Conservation (phyloP, 2,329 filamentous ascomycete genomes). For the Ascochyta fabae region DNA sequence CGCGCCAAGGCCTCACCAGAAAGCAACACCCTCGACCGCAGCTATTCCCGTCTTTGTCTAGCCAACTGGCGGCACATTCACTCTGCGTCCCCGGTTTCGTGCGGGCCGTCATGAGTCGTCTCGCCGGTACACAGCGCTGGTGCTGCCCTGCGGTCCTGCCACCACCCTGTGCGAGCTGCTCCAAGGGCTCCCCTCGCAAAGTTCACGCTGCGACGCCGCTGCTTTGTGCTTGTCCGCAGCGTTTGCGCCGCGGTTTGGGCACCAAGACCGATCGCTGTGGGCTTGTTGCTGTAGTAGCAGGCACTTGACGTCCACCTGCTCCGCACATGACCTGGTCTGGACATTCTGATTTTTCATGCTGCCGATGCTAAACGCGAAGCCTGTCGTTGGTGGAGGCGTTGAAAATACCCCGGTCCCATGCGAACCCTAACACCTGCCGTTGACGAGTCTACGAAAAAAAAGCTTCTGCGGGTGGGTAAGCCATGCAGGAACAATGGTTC, state of each 20-base stretch:
- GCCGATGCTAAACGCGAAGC: conserved; percentile 22
- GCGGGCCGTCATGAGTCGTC: conserved; percentile 21
- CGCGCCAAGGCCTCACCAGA: conserved; percentile 29
- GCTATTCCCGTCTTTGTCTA: conserved; percentile 22
- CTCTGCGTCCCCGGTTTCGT: conserved; percentile 33
- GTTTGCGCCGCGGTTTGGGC: conserved; percentile 24
- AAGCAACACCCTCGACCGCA: conserved; percentile 20
- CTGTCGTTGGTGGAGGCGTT: conserved; percentile 30
- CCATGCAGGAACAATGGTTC: conserved; percentile 35
- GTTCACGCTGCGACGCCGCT: conserved; percentile 20
- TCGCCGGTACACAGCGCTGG: conserved; percentile 29
- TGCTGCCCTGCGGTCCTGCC: conserved; percentile 17
- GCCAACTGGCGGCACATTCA: conserved; percentile 23
- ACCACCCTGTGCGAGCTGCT: conserved; percentile 14
- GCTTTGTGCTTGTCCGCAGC: conserved; percentile 24
- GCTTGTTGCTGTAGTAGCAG: conserved; percentile 21
- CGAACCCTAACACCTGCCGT: conserved; percentile 16
- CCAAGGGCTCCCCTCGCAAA: conserved; percentile 19
- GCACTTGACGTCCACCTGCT: conserved; percentile 13
- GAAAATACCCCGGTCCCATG: conserved; percentile 20
- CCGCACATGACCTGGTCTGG: conserved; percentile 16
- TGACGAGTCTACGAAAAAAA: conserved; percentile 13
- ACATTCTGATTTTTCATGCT: conserved; percentile 28
- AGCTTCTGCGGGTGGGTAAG: conserved; percentile 26
- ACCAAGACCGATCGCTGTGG: conserved; percentile 15